Evolutionary conservation across 2,329 filamentous ascomycete species (phyloP), one percentile per base, ranked within the genome.

Genomic region (Catunica adiposa): DNA sequence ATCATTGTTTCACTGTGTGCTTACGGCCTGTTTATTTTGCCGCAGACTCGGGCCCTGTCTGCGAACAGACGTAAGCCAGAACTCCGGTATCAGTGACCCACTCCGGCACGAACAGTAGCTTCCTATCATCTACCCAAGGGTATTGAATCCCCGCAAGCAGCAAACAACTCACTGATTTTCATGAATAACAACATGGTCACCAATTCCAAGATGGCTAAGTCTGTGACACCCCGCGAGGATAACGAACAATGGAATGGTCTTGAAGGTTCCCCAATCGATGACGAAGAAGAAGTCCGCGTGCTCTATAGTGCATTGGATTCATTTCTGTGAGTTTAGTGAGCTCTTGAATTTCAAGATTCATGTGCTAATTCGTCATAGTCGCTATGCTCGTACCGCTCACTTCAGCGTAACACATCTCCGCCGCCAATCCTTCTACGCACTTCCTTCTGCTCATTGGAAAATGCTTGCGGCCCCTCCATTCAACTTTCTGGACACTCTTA

Each of bases 341-440:
- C n/a, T 34, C n/a, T 51, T 23, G 3, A 23, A 48, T 25, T 25
- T 25, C 22, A 25, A 23, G 11, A 23, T 2, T 48, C 15, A 26
- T 25, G 2, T 25, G 6, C 44, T 25, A 17, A 51, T 51, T 37
- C 54, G 62, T 25, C 50, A 5, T 50, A 94, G 88, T 55, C 86
- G 89, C 69, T 96, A 96, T 67, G 83, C 86, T 61, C 84, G 83
- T 63, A 79, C 82, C 23, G 85, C 89, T 3, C 90, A 97, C 67
- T 85, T 85, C 70, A 94, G 94, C 68, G 83, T 86, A 61, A 97
- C 90, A 3, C 90, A 97, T 67, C 77, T 89, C 17, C 83, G 92
- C 22, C 82, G 94, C 26, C 89, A 92, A 67, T 84, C 88, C 14
- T 96, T 98, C 69, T 98, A 97, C 67, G 86, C 89, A 7, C 75